These are phyloP conservation scores for Plasmodium gallinaceum DNA, from an alignment of 169 alveolate species.

Conservation along the genomic window DNA sequence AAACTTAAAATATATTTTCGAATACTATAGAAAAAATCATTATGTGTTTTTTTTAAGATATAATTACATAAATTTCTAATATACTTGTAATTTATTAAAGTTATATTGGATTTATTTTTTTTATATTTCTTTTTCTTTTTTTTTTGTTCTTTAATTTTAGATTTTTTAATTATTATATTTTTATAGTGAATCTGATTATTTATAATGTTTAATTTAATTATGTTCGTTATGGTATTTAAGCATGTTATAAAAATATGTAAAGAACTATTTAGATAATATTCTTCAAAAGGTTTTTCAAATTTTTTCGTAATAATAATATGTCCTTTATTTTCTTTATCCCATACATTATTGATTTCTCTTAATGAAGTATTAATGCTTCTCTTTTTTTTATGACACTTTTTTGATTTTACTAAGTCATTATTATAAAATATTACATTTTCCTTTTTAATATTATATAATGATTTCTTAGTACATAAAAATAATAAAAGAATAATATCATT, in stretches of 20 bases:
- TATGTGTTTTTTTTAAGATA: conserved; percentile 28
- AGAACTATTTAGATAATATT: conserved; percentile 52
- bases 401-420: neutral
- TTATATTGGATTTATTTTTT: conserved; percentile 10
- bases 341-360: neutral
- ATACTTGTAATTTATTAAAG: conserved; percentile 18
- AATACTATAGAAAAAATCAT: conserved; percentile 55
- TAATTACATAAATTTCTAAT: conserved; percentile 30
- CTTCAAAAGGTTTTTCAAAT: conserved; percentile 49
- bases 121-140: conserved; percentile 12
- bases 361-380: neutral
- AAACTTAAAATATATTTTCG: conserved; percentile 40
- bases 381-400: neutral
- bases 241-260: conserved; percentile 36
- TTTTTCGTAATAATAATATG: conserved; percentile 20
- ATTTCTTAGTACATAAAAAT: conserved; percentile 28
- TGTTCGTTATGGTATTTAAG: conserved; percentile 37
- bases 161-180: conserved; percentile 18
- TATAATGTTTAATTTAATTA: conserved; percentile 31
- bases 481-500: conserved; percentile 12
- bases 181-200: neutral
- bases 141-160: conserved; percentile 29
- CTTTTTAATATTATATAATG: conserved; percentile 9
- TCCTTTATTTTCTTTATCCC: neutral
- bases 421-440: conserved; percentile 32